Conservation (phyloP, 768 basidiomycete genomes). For the Hemileccinum impolitum region DNA sequence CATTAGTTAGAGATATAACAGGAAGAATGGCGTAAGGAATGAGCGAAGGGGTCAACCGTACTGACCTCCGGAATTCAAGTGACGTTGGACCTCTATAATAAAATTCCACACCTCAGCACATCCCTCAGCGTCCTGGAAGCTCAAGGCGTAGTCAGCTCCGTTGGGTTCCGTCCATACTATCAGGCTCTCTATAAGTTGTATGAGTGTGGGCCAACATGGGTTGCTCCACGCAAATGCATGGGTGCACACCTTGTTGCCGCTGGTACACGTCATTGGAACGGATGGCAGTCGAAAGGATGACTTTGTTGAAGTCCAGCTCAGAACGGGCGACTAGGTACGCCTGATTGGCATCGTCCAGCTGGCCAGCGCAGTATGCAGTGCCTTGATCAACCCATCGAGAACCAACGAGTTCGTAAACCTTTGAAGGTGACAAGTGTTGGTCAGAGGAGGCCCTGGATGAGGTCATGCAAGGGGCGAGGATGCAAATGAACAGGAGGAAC, state of each 20-base stretch:
- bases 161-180: slow-evolving; percentile 99
- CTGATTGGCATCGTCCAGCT: slow-evolving; percentile 73
- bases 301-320: slow-evolving; percentile 65
- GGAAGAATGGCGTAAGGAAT: slow-evolving; percentile 1
- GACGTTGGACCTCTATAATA: slow-evolving; percentile 86
- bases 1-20: slow-evolving; percentile 16
- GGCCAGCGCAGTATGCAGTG: slow-evolving; percentile 93
- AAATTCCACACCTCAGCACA: slow-evolving; percentile 98
- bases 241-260: slow-evolving; percentile 71
- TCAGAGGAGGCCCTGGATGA: slow-evolving; percentile 31
- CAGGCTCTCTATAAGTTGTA: slow-evolving; percentile 69
- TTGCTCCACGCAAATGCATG: neutral
- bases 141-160: slow-evolving; percentile 91
- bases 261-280: slow-evolving; percentile 84
- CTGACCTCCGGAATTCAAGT: slow-evolving; percentile 66
- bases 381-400: slow-evolving; percentile 94
- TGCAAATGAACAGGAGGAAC: slow-evolving; percentile 19
- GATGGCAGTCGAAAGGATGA: slow-evolving; percentile 78
- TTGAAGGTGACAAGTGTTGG: slow-evolving; percentile 25
- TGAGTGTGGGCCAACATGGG: slow-evolving; percentile 13
- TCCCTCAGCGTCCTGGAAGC: slow-evolving; percentile 94
- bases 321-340: slow-evolving; percentile 83
- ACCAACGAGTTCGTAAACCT: slow-evolving; percentile 95
- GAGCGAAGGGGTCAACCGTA: slow-evolving; percentile 23
- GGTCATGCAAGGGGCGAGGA: slow-evolving; percentile 27